Evolutionary conservation across 208 protist genomes (phyloP).

Genomic region (Crithidia mellificae): DNA sequence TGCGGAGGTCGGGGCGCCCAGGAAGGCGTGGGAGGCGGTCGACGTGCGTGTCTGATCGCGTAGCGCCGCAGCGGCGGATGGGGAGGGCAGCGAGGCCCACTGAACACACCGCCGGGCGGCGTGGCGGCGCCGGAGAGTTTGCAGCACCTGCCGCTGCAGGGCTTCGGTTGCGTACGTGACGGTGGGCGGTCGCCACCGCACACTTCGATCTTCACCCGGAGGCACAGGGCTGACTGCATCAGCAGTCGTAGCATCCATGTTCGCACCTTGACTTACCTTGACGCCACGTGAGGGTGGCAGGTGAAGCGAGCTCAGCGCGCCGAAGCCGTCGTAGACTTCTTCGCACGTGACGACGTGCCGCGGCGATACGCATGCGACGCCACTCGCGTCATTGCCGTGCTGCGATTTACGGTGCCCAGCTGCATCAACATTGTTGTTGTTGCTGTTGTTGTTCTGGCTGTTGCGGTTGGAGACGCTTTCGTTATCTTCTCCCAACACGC

Average conservation of each 20-base stretch:
- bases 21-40: no score
- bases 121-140: conserved; percentile 16
- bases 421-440: no score
- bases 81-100: conserved; percentile 44
- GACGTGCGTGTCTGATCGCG: neutral
- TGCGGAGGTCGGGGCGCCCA: no score
- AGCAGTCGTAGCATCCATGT: no score
- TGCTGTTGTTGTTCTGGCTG: no score
- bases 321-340: conserved; percentile 14
- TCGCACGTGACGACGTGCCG: neutral
- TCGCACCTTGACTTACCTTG: no score
- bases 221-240: no score
- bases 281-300: neutral
- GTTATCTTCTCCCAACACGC: neutral
- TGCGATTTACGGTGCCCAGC: no score
- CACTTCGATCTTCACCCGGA: no score
- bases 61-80: conserved; percentile 14
- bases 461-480: no score
- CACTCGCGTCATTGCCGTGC: neutral
- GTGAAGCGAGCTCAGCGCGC: conserved; percentile 7
- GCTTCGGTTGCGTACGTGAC: conserved; percentile 21
- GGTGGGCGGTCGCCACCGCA: conserved; percentile 12
- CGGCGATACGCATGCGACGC: neutral
- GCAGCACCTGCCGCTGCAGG: conserved; percentile 20
- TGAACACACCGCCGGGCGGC: conserved; percentile 37